Conservation (phyloP, 306 rosid genomes). For the Begonia fuchsioides region DNA sequence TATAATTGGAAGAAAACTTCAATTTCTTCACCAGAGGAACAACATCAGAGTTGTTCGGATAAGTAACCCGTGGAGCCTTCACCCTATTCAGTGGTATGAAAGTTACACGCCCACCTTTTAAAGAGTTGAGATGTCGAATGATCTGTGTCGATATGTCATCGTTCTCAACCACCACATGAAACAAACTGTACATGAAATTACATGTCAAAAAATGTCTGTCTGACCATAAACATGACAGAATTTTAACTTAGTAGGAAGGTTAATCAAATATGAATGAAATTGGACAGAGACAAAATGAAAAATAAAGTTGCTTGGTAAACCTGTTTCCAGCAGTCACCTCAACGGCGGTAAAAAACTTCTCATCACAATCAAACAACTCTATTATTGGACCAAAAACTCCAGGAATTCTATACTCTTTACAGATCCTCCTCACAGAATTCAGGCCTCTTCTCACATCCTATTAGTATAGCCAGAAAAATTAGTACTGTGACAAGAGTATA, state of each 20-base stretch:
- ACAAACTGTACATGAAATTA: slow-evolving; percentile 52
- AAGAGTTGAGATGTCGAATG: slow-evolving; percentile 76
- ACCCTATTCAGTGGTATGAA: slow-evolving; percentile 95
- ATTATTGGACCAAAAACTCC: slow-evolving; percentile 93
- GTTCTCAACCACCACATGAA: slow-evolving; percentile 92
- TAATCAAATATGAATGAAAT: slow-evolving; percentile 1
- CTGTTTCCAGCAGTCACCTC: slow-evolving; percentile 98
- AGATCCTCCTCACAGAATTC: slow-evolving; percentile 76
- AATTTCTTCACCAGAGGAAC: slow-evolving; percentile 70
- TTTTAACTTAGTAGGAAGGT: neutral
- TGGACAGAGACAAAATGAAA: neutral
- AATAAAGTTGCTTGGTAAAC: slow-evolving; percentile 13
- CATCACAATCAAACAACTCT: slow-evolving; percentile 86
- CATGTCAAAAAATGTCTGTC: slow-evolving; percentile 2
- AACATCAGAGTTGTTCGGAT: slow-evolving; percentile 89
- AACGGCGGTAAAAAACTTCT: slow-evolving; percentile 83
- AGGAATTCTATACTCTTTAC: slow-evolving; percentile 48
- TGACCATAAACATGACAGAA: neutral
- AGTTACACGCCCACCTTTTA: slow-evolving; percentile 90
- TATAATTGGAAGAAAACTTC: slow-evolving; percentile 32
- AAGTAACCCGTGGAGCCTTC: slow-evolving; percentile 47
- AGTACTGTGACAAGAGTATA: no score
- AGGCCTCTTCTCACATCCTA: slow-evolving; percentile 97
- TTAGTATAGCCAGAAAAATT: neutral
- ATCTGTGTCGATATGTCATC: slow-evolving; percentile 87